A percentile compares a stretch with the other conserved stretches of the same genome.
Conservation (phyloP, 495 filamentous ascomycete species). For the Staphylotrichum longicolle region DNA sequence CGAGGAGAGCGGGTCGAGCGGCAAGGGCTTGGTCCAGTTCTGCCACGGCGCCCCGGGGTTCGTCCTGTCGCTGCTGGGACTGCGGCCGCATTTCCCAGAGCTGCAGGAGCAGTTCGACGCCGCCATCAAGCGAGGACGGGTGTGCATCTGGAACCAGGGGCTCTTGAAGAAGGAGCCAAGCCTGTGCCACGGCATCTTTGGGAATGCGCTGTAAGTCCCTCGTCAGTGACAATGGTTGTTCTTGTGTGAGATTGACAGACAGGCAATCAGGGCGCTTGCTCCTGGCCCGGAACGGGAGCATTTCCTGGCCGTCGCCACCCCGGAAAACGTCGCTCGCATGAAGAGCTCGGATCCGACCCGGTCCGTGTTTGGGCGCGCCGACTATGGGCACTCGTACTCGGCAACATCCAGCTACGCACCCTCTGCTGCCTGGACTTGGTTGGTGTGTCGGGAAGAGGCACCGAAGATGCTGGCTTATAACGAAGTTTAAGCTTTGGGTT, state of each 20-base stretch:
- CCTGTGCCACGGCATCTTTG: slow-evolving; percentile 63
- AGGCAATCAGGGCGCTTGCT: slow-evolving; percentile 31
- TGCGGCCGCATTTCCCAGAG: slow-evolving; percentile 50
- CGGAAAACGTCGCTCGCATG: slow-evolving; percentile 50
- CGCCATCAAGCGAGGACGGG: slow-evolving; percentile 45
- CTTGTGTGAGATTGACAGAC: not conserved
- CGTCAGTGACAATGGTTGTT: not conserved
- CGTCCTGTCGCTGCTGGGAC: slow-evolving; percentile 50
- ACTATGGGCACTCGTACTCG: slow-evolving; percentile 32
- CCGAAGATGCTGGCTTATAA: slow-evolving; percentile 31
- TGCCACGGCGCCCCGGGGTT: slow-evolving; percentile 67
- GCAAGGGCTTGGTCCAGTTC: slow-evolving; percentile 57
- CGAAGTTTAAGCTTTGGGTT: slow-evolving; percentile 26
- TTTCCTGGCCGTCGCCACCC: slow-evolving; percentile 53
- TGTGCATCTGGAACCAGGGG: slow-evolving; percentile 51
- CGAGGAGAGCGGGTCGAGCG: slow-evolving; percentile 17
- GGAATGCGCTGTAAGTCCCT: slow-evolving; percentile 52
- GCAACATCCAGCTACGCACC: slow-evolving; percentile 33
- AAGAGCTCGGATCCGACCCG: slow-evolving; percentile 37
- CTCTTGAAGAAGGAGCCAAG: slow-evolving; percentile 61
- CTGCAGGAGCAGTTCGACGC: slow-evolving; percentile 46
- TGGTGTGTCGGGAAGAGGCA: slow-evolving; percentile 22
- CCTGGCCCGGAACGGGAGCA: slow-evolving; percentile 37
- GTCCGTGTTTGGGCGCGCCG: slow-evolving; percentile 30
- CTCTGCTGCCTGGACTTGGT: slow-evolving; percentile 33